These are phyloP conservation scores for Cladosporium sphaerospermum DNA, from an alignment of 2,329 filamentous ascomycete genomes.

Conservation along the genomic window DNA sequence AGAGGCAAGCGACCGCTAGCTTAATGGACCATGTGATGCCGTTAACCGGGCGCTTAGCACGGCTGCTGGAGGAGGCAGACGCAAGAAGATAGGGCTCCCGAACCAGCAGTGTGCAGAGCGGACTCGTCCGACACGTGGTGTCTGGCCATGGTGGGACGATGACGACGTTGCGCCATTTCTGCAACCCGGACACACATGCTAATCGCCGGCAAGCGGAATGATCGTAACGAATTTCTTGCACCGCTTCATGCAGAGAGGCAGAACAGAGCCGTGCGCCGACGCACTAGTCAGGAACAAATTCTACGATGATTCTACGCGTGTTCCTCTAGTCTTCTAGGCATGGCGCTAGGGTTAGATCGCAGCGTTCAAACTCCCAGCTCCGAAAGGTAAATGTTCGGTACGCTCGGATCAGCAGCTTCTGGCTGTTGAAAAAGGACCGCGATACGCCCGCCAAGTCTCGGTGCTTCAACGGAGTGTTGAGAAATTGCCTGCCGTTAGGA, in stretches of 20 bases:
- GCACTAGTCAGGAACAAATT: background rate
- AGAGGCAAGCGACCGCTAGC: no score
- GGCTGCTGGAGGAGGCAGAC: background rate
- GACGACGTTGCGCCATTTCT: background rate
- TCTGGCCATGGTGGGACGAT: background rate
- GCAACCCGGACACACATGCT: background rate
- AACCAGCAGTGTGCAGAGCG: background rate
- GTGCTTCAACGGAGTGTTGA: slow-evolving; percentile 10
- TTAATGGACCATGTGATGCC: background rate
- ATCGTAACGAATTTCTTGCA: no score
- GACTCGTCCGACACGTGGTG: slow-evolving; percentile 1
- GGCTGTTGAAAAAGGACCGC: slow-evolving; percentile 3
- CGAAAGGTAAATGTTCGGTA: slow-evolving; percentile 10
- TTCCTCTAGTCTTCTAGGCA: slow-evolving; percentile 6
- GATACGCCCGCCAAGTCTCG: slow-evolving; percentile 9
- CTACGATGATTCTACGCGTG: slow-evolving; percentile 4
- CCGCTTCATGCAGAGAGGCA: no score
- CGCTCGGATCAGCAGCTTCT: slow-evolving; percentile 4
- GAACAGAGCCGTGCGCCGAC: background rate
- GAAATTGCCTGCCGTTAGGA: background rate
- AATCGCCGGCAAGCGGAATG: background rate
- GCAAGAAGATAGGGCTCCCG: background rate
- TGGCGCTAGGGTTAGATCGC: background rate
- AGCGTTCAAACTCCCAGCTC: background rate
- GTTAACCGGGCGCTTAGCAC: slow-evolving; percentile 4